Evolutionary conservation across 768 basidiomycete species (phyloP), one percentile per base, ranked within the genome.

Genomic region (Russula earlei): DNA sequence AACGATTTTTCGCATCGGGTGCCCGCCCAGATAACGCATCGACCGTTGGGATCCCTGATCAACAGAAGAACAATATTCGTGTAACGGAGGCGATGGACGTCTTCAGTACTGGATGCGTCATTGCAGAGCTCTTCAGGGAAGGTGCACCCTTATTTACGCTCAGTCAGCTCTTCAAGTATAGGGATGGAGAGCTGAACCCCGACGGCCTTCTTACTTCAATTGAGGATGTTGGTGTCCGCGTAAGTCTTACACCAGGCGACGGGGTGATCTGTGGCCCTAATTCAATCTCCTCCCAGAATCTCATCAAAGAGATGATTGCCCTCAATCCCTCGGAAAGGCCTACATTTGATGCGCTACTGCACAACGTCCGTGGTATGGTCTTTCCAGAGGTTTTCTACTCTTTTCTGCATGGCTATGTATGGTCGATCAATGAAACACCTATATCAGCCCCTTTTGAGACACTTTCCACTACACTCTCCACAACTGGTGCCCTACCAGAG

Each of bases 71-170:
- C 42, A 87, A 96, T 57, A 85, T 83, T 1, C 83, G 77, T 62
- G 85, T 97, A 24, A 94, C 92, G 0, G 92, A 99, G 70, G 79
- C 87, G 4, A 99, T 99, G 96, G 96, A 99, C 67, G 87, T 93
- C 49, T 99, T 98, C 66, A 91, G 92, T 61, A 80, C 80, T 0
- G 96, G 96, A 22, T 97, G 95, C 67, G 93, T 97, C 14, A 80
- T 98, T 34, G 91, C 93, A 0, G 96, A 99, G 69, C 76, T 99
- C 59, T 98, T 96, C 73, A 75, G 93, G 56, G 96, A 99, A 66
- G 96, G 96, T 2, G 84, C 89, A 0, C 88, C 88, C 3, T 75
- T 96, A 50, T 98, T 98, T 73, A 91, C 88, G 0, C 77, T 99
- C 47, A 92, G 91, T 67, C 94, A 97, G 66, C 72, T 99, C 54